phyloP scores from a whole-genome alignment of 2,329 filamentous ascomycete species.

The Fusarium annulatum region DNA sequence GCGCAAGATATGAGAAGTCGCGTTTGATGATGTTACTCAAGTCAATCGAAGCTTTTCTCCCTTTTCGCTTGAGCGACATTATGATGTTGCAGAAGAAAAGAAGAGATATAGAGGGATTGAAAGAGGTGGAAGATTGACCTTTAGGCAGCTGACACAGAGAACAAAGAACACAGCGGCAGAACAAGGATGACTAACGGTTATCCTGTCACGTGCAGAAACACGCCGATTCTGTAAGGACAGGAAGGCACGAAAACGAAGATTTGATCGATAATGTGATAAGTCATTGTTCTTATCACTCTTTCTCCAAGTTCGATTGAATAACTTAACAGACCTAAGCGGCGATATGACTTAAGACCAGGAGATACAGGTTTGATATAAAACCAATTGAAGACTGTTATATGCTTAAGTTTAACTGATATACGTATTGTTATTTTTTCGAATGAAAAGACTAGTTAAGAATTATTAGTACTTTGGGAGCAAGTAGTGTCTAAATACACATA shows the following conservation, averaged over 20 bases:
- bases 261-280: background rate
- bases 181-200: background rate
- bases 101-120: background rate
- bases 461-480: no score
- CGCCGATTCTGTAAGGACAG: accelerated
- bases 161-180: background rate
- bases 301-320: no score
- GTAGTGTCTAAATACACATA: no score
- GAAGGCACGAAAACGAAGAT: accelerated
- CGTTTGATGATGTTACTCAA: constrained; percentile 34
- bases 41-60: background rate
- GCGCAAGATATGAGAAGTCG: constrained; percentile 88
- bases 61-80: background rate
- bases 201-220: background rate
- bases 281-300: background rate
- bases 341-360: no score
- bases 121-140: background rate
- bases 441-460: no score
- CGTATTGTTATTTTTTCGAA: no score
- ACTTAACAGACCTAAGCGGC: no score
- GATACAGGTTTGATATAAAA: no score
- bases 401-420: no score
- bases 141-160: background rate
- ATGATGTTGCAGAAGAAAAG: background rate
- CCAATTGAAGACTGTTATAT: no score